Base-by-base conservation (phyloP, 2,329 filamentous ascomycete genomes). In the Aspergillus transmontanensis region DNA sequence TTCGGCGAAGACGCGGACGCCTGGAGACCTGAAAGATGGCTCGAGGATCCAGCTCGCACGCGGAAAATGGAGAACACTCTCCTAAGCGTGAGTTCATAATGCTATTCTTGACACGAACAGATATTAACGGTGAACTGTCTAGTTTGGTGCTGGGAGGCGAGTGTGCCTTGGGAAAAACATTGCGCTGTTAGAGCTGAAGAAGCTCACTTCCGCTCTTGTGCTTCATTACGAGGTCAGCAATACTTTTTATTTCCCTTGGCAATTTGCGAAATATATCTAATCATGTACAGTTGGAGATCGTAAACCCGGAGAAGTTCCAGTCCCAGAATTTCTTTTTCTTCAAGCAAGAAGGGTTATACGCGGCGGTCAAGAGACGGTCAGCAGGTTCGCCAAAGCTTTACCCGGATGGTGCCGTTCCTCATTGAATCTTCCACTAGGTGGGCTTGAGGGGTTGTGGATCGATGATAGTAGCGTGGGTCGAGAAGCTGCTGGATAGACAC, bases 1-100 rank as follows among this genome's bases (percentile, higher is more conserved):
- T 94, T 91, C 69, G 90, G 90, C 2, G 74, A 81, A 0, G 88
- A 93, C 64, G 86, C 87, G 0, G 87, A 92, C 51, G 76, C 73
- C 0, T 94, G 62, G 53, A 50, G 64, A 12, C 64, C 64, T 5
- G 62, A 66, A 32, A 57, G 64, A 26, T 65, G 64, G 64, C 46
- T 65, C 19, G 63, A 58, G n/a, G 32, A 39, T 55, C 34, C 51
- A 10, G 32, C 4, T 34, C 51, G 51, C n/a, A 55, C 30, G 16
- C 51, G 51, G 6, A 9, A 10, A 14, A 55, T 55, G 51, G 51
- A 55, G 51, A 55, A 55, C 9, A 23, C 51, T 14, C 51, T 55
- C 26, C 12, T 55, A 16, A 36, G 32, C n/a, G 51, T 55, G 30
- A 39, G 51, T 23, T 26, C 32, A 11, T 58, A 39, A 26, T 19